A percentile compares a stretch with the other conserved stretches of the same genome.
phyloP scores from a whole-genome alignment of 1,139 yeast genomes.

The Suhomyces wounanorum region DNA sequence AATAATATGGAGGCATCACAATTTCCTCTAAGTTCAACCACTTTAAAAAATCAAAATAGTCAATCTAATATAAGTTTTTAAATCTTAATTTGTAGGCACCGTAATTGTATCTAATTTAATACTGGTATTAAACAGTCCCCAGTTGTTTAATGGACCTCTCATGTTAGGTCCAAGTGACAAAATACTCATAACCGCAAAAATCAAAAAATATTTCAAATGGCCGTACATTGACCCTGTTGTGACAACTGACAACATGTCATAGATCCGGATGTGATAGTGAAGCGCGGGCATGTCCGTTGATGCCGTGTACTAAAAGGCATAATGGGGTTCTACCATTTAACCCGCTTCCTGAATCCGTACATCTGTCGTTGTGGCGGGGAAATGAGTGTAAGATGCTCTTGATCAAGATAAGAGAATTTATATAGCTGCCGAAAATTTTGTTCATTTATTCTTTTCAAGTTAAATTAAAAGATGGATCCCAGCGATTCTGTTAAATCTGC shows the following conservation, averaged over 20 bases:
- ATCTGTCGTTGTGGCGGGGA: background rate
- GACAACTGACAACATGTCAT: background rate
- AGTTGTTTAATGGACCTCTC: no score
- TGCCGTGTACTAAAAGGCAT: no score
- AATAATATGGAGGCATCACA: no score
- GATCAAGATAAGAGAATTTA: background rate
- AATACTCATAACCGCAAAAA: background rate
- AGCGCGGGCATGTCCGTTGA: background rate
- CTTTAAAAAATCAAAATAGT: no score
- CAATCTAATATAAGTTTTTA: no score
- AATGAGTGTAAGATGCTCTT: background rate
- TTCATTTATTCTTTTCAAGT: background rate
- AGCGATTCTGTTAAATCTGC: constrained; percentile 1
- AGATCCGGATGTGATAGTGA: background rate
- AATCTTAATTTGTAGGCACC: no score
- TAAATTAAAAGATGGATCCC: background rate
- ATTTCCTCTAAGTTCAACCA: no score
- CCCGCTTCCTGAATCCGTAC: no score
- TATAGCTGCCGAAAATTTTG: background rate
- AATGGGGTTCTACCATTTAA: no score
- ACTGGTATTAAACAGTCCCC: no score
- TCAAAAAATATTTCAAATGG: background rate
- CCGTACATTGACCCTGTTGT: background rate
- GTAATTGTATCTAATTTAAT: no score
- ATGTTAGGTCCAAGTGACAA: background rate